A percentile compares a stretch with the other conserved stretches of the same genome.
Conservation (phyloP, 164 flowering plant genomes). For the Tetracentron sinense region DNA sequence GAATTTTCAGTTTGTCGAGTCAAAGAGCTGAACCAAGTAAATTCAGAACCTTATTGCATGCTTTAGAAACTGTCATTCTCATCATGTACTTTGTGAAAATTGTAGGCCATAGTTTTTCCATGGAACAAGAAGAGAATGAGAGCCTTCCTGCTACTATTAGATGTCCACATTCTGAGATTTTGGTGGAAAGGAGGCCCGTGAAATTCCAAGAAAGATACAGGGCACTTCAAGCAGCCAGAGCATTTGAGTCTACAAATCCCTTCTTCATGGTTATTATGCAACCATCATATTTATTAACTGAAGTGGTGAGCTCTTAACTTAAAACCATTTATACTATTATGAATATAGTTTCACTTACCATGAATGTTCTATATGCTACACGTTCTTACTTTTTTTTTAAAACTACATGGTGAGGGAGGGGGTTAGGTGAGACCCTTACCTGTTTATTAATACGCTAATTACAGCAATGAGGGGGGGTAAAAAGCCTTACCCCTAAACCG, state of each 20-base stretch:
- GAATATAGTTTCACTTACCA: neutral
- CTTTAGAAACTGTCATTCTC: neutral
- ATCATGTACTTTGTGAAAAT: neutral
- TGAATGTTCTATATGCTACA: too few species aligned
- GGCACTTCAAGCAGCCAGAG: slow-evolving; percentile 9
- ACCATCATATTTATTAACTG: slow-evolving; percentile 15
- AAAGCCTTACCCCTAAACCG: too few species aligned
- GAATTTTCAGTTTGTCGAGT: neutral
- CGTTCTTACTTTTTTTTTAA: too few species aligned
- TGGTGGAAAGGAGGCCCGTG: neutral
- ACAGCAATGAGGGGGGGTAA: too few species aligned
- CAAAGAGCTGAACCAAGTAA: neutral
- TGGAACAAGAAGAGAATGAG: neutral
- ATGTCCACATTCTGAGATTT: neutral
- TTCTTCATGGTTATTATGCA: slow-evolving; percentile 17
- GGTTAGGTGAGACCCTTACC: too few species aligned
- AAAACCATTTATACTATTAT: neutral
- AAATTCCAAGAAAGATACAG: neutral
- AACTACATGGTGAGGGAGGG: too few species aligned
- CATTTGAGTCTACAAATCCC: slow-evolving; percentile 17
- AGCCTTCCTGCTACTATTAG: neutral
- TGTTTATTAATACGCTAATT: too few species aligned
- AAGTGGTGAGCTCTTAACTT: slow-evolving; percentile 10
- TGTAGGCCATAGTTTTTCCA: neutral
- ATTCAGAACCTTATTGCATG: neutral